Evolutionary conservation across 441 rosid species (phyloP).

Genomic region (Erodium chrysanthum): DNA sequence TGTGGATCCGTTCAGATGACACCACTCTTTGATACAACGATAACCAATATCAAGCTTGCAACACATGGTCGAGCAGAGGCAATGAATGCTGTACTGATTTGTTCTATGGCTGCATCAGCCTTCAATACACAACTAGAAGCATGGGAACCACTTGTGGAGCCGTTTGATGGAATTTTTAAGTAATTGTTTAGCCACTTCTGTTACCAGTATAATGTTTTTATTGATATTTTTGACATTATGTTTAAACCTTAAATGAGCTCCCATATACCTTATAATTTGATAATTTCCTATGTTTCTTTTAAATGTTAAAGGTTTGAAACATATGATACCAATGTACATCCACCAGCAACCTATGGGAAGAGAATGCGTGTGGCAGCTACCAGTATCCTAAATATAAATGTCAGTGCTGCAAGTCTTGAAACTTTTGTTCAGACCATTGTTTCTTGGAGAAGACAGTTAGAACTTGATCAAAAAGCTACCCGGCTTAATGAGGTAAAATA

Average conservation of each 20-base stretch:
- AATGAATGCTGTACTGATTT: constrained; percentile 92
- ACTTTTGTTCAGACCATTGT: constrained; percentile 62
- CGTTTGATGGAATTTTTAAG: constrained; percentile 99
- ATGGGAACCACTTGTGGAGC: constrained; percentile 98
- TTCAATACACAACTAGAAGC: constrained; percentile 92
- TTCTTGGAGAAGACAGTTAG: constrained; percentile 91
- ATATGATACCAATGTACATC: constrained; percentile 52
- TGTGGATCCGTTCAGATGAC: constrained; percentile 63
- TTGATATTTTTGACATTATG: neutral
- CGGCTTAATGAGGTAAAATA: constrained; percentile 55
- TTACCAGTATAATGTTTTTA: constrained; percentile 11
- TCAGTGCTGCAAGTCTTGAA: constrained; percentile 85
- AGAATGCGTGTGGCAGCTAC: constrained; percentile 80
- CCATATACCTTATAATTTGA: constrained; percentile 1
- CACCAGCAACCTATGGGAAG: constrained; percentile 64
- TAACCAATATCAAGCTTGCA: constrained; percentile 90
- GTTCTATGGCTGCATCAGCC: constrained; percentile 92
- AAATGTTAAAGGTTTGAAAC: constrained; percentile 70
- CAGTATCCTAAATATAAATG: constrained; percentile 70
- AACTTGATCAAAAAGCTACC: constrained; percentile 78
- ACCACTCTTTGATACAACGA: constrained; percentile 80
- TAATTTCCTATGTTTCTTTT: neutral
- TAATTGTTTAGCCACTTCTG: constrained; percentile 27
- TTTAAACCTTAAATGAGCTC: neutral
- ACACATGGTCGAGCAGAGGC: constrained; percentile 92